phyloP scores from a whole-genome alignment of 139 green algal species.

The Pseudopediastrum boryanum region DNA sequence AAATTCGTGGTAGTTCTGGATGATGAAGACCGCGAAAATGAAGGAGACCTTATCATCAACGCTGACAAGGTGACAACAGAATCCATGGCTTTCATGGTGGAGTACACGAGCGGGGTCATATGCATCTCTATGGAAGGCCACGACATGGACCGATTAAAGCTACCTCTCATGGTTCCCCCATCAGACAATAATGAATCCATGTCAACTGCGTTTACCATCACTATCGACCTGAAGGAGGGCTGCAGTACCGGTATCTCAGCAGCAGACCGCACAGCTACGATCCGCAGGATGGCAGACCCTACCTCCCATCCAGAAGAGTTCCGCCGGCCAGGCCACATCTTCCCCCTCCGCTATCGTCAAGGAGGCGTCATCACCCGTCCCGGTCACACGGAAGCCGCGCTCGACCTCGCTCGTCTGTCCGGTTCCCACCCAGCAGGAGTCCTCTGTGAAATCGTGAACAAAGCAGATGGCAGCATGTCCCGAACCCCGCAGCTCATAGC shows the following conservation, averaged over 20 bases:
- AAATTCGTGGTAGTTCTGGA: conserved; percentile 97
- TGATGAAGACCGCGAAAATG: conserved; percentile 97
- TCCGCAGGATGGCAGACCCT: conserved; percentile 79
- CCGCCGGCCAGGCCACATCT: conserved; percentile 95
- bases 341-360: conserved; percentile 81
- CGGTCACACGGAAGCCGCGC: conserved; percentile 94
- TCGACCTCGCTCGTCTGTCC: conserved; percentile 81
- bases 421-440: conserved; percentile 89
- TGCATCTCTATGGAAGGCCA: conserved; percentile 69
- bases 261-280: conserved; percentile 85
- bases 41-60: conserved; percentile 97
- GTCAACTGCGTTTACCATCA: conserved; percentile 96
- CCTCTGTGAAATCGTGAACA: conserved; percentile 95
- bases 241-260: conserved; percentile 96
- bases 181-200: conserved; percentile 83
- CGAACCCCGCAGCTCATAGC: conserved; percentile 79
- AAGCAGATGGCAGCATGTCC: conserved; percentile 84
- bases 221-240: conserved; percentile 79
- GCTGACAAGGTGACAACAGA: conserved; percentile 85
- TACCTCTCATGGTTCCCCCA: conserved; percentile 94
- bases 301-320: conserved; percentile 69
- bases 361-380: conserved; percentile 86
- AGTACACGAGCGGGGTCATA: conserved; percentile 90
- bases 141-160: conserved; percentile 85
- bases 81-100: conserved; percentile 91